Percentiles rank a stretch among this genome's conserved stretches.
These are phyloP conservation scores for Pseudohalonectria lignicola DNA, from an alignment of 2,329 filamentous ascomycete species.

Conservation along the genomic window DNA sequence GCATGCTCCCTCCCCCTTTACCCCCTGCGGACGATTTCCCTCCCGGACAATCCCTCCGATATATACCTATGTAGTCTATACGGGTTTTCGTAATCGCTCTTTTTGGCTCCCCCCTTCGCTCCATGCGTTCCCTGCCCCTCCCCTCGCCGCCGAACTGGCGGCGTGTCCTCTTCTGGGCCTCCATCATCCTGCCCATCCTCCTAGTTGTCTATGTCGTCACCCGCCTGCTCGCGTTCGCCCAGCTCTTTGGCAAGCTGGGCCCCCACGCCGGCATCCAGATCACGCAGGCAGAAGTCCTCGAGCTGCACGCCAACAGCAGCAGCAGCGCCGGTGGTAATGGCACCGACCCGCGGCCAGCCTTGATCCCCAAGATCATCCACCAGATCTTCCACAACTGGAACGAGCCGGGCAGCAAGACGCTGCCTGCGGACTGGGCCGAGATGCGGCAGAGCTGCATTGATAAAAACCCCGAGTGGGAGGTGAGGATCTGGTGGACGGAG, in stretches of 20 bases:
- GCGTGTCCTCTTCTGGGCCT: not conserved
- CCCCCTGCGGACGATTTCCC: too few relatives aligned
- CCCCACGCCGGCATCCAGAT: conserved; percentile 11
- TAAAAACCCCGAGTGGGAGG: conserved; percentile 61
- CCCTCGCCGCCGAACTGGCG: too few relatives aligned
- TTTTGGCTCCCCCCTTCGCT: too few relatives aligned
- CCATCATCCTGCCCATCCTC: not conserved
- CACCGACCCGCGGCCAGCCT: conserved; percentile 4
- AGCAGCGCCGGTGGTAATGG: too few relatives aligned
- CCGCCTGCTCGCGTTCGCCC: not conserved
- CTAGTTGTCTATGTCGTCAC: not conserved
- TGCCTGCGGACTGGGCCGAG: conserved; percentile 54
- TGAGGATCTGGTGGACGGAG: conserved; percentile 29
- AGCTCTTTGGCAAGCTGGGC: conserved; percentile 1
- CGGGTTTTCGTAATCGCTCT: too few relatives aligned
- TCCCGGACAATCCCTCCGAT: too few relatives aligned
- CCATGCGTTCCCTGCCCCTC: too few relatives aligned
- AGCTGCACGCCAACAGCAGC: conserved; percentile 5
- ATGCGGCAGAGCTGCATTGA: conserved; percentile 57
- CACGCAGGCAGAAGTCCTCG: conserved; percentile 8
- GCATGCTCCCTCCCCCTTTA: too few relatives aligned
- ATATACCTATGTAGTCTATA: too few relatives aligned
- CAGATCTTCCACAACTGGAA: conserved; percentile 17
- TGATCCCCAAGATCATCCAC: conserved; percentile 15
- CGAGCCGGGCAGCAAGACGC: conserved; percentile 28